Conservation (phyloP, 768 basidiomycete genomes). For the Suillus lakei region DNA sequence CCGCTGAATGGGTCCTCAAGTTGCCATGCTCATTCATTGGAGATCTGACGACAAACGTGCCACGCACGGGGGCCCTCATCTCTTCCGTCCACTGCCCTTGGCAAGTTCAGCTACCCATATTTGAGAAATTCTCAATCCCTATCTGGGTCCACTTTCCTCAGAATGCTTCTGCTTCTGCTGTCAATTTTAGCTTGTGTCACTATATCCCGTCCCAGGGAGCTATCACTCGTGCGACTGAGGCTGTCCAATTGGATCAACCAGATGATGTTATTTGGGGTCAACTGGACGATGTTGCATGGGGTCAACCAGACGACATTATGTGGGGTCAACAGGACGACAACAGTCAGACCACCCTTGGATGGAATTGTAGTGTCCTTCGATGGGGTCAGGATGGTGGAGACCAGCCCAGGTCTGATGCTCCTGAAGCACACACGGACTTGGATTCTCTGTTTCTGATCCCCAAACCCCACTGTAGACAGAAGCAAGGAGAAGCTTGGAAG, state of each 20-base stretch:
- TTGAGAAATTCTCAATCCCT: neutral
- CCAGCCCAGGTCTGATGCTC: neutral
- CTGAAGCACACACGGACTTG: neutral
- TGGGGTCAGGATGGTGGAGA: neutral
- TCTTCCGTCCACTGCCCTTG: neutral
- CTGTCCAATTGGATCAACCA: no score
- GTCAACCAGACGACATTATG: no score
- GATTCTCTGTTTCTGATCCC: neutral
- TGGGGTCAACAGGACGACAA: neutral
- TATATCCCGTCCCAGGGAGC: no score
- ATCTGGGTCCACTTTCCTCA: neutral
- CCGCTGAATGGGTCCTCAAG: neutral
- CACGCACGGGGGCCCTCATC: neutral
- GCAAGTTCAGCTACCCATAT: neutral
- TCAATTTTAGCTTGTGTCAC: neutral
- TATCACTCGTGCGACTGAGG: no score
- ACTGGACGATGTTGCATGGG: neutral
- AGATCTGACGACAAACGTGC: no score
- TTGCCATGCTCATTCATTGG: neutral
- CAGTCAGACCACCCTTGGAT: neutral
- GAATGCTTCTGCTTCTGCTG: neutral
- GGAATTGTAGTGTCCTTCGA: neutral
- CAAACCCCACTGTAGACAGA: neutral
- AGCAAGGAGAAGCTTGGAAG: neutral
- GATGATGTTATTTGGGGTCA: neutral